These are phyloP conservation scores for Fragaria vesca DNA, from an alignment of 306 rosid genomes.

Conservation along the genomic window DNA sequence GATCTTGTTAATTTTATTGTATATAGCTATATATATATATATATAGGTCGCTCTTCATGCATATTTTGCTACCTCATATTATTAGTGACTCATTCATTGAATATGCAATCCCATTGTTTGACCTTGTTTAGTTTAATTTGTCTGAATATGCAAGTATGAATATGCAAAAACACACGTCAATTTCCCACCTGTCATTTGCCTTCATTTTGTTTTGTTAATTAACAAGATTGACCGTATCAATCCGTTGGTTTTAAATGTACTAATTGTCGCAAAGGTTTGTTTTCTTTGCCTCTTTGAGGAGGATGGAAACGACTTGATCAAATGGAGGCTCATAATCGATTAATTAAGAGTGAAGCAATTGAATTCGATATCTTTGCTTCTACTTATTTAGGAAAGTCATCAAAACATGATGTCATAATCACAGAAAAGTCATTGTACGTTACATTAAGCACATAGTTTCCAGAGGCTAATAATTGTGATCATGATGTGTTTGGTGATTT, in stretches of 20 bases:
- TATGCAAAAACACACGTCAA: background rate
- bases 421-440: background rate
- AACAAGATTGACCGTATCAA: background rate
- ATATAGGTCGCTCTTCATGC: background rate
- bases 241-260: background rate
- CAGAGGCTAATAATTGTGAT: background rate
- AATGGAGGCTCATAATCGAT: too few species aligned
- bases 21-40: too few species aligned
- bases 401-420: background rate
- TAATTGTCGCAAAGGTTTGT: background rate
- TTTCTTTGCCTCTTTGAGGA: background rate
- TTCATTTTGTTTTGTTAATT: background rate
- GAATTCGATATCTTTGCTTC: background rate
- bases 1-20: background rate
- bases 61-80: background rate
- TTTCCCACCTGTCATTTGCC: slow-evolving; percentile 1
- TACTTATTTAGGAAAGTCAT: background rate
- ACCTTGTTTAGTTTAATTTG: background rate
- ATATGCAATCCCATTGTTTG: background rate
- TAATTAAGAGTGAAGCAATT: background rate
- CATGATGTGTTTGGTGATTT: background rate
- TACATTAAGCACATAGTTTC: background rate
- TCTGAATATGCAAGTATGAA: background rate
- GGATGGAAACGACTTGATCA: background rate
- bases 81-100: background rate